phyloP scores from a whole-genome alignment of 495 filamentous ascomycete genomes.

The Penicillium antarcticum region DNA sequence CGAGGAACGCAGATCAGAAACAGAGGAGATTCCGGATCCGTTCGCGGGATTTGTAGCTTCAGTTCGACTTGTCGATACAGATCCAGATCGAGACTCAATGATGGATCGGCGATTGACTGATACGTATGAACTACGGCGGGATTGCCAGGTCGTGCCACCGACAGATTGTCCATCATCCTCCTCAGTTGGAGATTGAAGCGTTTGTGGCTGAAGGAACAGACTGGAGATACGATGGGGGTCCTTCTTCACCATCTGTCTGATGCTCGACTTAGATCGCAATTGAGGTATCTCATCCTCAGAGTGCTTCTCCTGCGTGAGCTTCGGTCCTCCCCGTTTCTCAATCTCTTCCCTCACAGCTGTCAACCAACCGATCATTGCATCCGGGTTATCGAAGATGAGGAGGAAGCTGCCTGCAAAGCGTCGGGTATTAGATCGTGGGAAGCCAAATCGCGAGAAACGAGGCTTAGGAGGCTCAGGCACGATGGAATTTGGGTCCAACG shows the following conservation, averaged over 20 bases:
- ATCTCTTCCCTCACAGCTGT: constrained; percentile 63
- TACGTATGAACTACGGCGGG: constrained; percentile 29
- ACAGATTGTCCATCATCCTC: constrained; percentile 27
- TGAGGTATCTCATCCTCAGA: constrained; percentile 33
- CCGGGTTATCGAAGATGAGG: constrained; percentile 74
- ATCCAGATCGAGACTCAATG: constrained; percentile 31
- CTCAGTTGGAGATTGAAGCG: constrained; percentile 17
- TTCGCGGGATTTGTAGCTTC: constrained; percentile 22
- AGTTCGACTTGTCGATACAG: constrained; percentile 28
- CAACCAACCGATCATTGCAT: constrained; percentile 83
- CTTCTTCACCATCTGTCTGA: constrained; percentile 36
- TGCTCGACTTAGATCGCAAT: constrained; percentile 36
- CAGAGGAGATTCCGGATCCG: constrained; percentile 18
- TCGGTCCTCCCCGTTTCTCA: constrained; percentile 65
- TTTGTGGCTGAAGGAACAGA: constrained; percentile 54
- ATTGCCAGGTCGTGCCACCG: constrained; percentile 22
- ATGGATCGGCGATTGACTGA: constrained; percentile 30
- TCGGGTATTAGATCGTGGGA: constrained; percentile 57
- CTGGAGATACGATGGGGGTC: constrained; percentile 63
- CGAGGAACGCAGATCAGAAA: constrained; percentile 9
- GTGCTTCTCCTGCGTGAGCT: constrained; percentile 53
- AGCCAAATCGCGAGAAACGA: constrained; percentile 68
- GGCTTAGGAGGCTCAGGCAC: constrained; percentile 52
- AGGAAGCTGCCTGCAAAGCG: constrained; percentile 66
- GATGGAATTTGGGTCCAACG: constrained; percentile 54